Base-by-base conservation (phyloP, 768 basidiomycete genomes). In the Mycena vitilis region DNA sequence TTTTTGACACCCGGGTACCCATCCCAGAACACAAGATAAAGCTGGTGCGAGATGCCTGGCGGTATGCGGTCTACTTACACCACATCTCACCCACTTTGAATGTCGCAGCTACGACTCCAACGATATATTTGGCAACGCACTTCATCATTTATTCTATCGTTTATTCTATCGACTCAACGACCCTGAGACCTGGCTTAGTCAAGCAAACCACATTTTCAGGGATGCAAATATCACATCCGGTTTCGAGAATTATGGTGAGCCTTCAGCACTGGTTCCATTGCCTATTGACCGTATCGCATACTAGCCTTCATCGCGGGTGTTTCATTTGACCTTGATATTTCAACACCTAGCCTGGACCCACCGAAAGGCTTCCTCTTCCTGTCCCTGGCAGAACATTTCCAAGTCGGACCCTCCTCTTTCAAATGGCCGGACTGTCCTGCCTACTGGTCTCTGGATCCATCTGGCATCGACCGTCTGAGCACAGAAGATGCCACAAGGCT, bases 401-500 rank as follows among this genome's bases (percentile, higher is more conserved):
- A 38, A 38, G 38, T 25, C 7, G 51, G 52, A 0, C 49, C 65
- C 9, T 40, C 40, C 1, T 56, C 63, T 9, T 57, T 65, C 48
- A n/a, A 45, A 52, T 59, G 56, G 64, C 49, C 64, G 9, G 16
- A 30, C 7, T 58, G 37, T 36, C 56, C 64, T 0, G 47, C 56
- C 5, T 59, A 59, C 53, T 66, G 65, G 65, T 66, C 65, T 4
- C 12, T 66, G 10, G 65, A 66, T 34, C 53, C 58, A 18, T n/a
- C 40, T 2, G 65, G 58, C 18, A 51, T 15, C 12, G 51, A 60
- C 2, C 58, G 40, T 5, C 42, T 60, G 4, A 66, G 57, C 30
- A 20, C 15, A 44, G 40, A 66, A 22, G 58, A 60, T 13, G 65
- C 65, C 8, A 13, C 30, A 12, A 7, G 16, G 5, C 48, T 51